Evolutionary conservation across 2,329 filamentous ascomycete species (phyloP), one percentile per base, ranked within the genome.

Genomic region (Clonostachys byssicola): DNA sequence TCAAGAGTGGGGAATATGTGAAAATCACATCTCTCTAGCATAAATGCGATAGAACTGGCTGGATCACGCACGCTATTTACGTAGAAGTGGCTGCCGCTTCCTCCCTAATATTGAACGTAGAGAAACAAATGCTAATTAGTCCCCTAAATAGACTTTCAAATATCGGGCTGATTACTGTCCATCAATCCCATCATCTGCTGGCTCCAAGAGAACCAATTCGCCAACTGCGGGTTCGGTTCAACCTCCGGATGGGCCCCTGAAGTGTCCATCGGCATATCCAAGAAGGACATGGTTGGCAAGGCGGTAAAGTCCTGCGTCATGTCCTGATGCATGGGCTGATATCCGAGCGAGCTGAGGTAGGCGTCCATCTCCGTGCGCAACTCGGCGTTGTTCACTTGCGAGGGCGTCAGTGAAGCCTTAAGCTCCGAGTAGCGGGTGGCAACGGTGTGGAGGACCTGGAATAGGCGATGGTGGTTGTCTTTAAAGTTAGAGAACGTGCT

Each of bases 371-470:
- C 18, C 3, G 20, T 17, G 14, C 40, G 13, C n/a, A 42, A 13
- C 8, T 17, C 40, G 13, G 40, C 40, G 14, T 7, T 20, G 13
- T 23, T 14, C 16, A 20, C n/a, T 20, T 42, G 40, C 20, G 40
- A 42, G 71, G 33, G 73, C 63, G 8, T 62, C 12, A 35, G 18
- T 20, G 43, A 36, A 14, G 43, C 18, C 35, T 45, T 38, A 6
- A 45, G 30, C 43, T 45, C 43, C 2, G 30, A 36, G 18, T 45
- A 45, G 8, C 43, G 43, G 13, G 10, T 17, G 30, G 43, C 43
- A 13, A 45, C 34, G 35, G 16, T 20, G 43, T 45, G 43, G 43
- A 45, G 39, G 34, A 39, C 34, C 7, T 45, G n/a, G 34, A 45
- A 45, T 34, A 45, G 43, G 17, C 43, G 33, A 30, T 45, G 43